Evolutionary conservation across 495 filamentous ascomycete genomes (phyloP), one percentile per base, ranked within the genome.

Genomic region (Cercophora samala): DNA sequence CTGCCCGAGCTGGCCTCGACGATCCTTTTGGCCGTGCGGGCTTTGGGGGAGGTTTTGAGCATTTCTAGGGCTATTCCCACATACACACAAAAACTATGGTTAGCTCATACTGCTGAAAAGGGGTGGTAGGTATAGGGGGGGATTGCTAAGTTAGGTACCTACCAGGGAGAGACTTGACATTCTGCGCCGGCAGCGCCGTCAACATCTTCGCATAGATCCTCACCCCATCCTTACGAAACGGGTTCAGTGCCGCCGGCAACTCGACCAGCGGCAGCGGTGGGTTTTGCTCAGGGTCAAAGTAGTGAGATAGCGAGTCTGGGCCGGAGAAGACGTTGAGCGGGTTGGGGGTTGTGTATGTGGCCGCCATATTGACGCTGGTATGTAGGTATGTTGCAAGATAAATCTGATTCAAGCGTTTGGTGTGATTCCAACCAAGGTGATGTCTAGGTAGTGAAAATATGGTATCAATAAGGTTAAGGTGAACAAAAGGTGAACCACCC

Each of bases 141-240:
- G n/a, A n/a, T n/a, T n/a, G n/a, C n/a, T n/a, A n/a, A n/a, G n/a
- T n/a, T n/a, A n/a, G n/a, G n/a, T n/a, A 69, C 78, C 11, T 79
- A 86, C 85, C 86, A 71, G 86, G 86, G 73, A 89, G 79, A 4
- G 84, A 83, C 65, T 89, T 89, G 70, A 89, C 86, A 68, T 88
- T 89, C 64, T 88, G 85, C 46, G 86, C 85, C 19, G 86, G 86
- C 66, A 86, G 82, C 76, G 82, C 80, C 19, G 83, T 86, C 79
- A 89, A 81, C 84, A 89, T 83, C 75, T 89, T 89, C 17, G 86
- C 86, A 69, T 86, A 89, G 61, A 89, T 86, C 19, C 85, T 80
- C 13, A 89, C 84, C 4, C 83, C 84, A 83, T 89, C 84, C 25
- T 79, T 32, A 26, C 79, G 73, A 60, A 81, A 84, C 11, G 86